Evolutionary conservation across 805 yeast genomes (phyloP).

Genomic region (Gaillardinia entomophila): DNA sequence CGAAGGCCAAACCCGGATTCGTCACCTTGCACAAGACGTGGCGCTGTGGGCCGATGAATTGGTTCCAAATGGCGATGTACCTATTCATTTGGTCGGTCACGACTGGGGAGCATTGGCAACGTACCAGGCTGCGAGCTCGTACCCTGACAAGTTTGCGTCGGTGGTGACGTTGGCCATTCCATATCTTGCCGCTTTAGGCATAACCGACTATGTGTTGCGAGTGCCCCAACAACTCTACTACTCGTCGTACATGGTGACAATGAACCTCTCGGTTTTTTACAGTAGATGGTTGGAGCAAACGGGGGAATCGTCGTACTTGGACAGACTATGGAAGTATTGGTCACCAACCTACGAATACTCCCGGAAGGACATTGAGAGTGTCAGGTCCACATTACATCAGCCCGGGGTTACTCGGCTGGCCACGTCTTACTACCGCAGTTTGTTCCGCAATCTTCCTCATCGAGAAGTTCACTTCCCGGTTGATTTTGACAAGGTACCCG

Average conservation of each 20-base stretch:
- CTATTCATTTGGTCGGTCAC: slow-evolving; percentile 36
- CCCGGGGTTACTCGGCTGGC: slow-evolving; percentile 24
- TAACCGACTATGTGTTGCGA: slow-evolving; percentile 22
- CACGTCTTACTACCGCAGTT: slow-evolving; percentile 35
- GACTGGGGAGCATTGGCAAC: slow-evolving; percentile 41
- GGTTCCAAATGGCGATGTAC: slow-evolving; percentile 12
- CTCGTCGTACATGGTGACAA: slow-evolving; percentile 31
- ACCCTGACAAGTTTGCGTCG: slow-evolving; percentile 28
- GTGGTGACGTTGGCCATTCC: slow-evolving; percentile 36
- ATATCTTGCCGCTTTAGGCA: slow-evolving; percentile 19
- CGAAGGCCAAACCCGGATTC: slow-evolving; percentile 17
- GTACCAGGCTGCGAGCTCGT: slow-evolving; percentile 27
- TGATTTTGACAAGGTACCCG: slow-evolving; percentile 31
- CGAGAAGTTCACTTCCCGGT: slow-evolving; percentile 12
- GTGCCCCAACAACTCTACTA: slow-evolving; percentile 29
- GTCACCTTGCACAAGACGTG: slow-evolving; percentile 29
- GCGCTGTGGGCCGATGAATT: slow-evolving; percentile 23
- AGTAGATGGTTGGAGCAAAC: slow-evolving; percentile 9
- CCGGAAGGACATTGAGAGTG: slow-evolving; percentile 17
- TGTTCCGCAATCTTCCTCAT: slow-evolving; percentile 11
- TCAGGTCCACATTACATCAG: slow-evolving; percentile 19
- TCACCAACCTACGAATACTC: slow-evolving; percentile 33
- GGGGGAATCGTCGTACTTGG: slow-evolving; percentile 20
- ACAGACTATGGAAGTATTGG: slow-evolving; percentile 31
- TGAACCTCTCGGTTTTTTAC: slow-evolving; percentile 26